phyloP scores from a whole-genome alignment of 163 green algal species.

The Scenedesmus sp. region DNA sequence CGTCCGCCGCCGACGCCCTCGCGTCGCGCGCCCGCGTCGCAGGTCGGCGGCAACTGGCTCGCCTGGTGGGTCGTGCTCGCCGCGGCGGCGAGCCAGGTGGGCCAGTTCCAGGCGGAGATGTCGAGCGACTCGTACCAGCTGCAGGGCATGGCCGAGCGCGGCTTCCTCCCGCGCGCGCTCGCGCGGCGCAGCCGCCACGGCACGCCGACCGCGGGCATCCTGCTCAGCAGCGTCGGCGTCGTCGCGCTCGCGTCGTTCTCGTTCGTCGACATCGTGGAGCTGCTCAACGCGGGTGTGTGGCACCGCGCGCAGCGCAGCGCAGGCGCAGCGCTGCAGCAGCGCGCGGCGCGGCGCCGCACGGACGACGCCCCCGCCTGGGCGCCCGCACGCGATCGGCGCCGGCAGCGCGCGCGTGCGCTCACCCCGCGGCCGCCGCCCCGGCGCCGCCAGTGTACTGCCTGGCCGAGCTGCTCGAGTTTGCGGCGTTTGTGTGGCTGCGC shows the following conservation, averaged over 20 bases:
- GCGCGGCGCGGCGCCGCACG: too few species aligned
- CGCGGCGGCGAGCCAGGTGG: constrained; percentile 81
- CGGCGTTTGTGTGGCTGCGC: constrained; percentile 89
- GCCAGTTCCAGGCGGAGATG: constrained; percentile 95
- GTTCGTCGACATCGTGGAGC: constrained; percentile 88
- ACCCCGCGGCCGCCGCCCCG: too few species aligned
- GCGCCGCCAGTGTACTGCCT: constrained; percentile 99
- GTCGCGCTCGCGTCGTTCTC: constrained; percentile 75
- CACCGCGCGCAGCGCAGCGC: too few species aligned
- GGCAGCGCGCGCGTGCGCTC: too few species aligned
- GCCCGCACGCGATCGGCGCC: too few species aligned
- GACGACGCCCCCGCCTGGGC: too few species aligned
- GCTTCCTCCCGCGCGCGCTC: constrained; percentile 91
- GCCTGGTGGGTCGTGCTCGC: constrained; percentile 86
- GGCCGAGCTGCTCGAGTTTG: constrained; percentile 96
- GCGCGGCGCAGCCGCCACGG: constrained; percentile 77
- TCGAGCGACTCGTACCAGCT: constrained; percentile 93
- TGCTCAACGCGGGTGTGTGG: constrained; percentile 97
- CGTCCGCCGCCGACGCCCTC: too few species aligned
- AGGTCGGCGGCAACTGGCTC: constrained; percentile 88
- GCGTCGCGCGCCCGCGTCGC: not conserved
- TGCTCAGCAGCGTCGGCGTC: constrained; percentile 85
- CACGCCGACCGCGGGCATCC: constrained; percentile 90
- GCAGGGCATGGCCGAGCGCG: constrained; percentile 95
- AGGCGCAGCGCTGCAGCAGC: too few species aligned